Percentiles rank a stretch among this genome's conserved stretches.
Evolutionary conservation across 2,329 filamentous ascomycete genomes (phyloP).

Genomic region (Gnomoniopsis sp.): DNA sequence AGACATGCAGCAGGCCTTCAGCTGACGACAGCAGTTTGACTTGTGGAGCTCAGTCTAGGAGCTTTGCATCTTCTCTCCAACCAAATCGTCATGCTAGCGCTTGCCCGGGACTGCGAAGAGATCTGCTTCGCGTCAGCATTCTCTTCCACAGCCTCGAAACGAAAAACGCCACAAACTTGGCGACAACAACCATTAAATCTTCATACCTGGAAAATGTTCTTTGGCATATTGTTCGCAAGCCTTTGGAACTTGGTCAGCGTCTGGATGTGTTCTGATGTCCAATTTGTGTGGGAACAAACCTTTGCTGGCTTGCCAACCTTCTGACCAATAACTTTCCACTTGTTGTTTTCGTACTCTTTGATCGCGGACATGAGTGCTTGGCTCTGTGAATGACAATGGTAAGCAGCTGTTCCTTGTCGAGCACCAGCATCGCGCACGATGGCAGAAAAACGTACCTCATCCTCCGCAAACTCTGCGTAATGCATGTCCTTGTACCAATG

Average conservation of each 20-base stretch:
- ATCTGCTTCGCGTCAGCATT: conserved; percentile 26
- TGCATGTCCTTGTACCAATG: conserved; percentile 99
- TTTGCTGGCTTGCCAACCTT: conserved; percentile 98
- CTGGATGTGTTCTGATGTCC: conserved; percentile 71
- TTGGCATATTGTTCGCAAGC: conserved; percentile 81
- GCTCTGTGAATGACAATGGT: conserved; percentile 47
- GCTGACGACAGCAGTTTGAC: no score
- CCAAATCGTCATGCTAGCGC: not conserved
- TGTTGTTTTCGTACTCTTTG: conserved; percentile 97
- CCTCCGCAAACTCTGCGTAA: conserved; percentile 96
- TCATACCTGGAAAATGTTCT: conserved; percentile 72
- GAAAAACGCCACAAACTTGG: not conserved
- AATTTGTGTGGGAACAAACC: conserved; percentile 43
- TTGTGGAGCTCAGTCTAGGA: not conserved
- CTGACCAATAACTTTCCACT: conserved; percentile 96
- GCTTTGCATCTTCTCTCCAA: not conserved
- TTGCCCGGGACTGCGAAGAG: conserved; percentile 28
- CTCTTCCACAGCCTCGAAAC: not conserved
- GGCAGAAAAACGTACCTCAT: conserved; percentile 72
- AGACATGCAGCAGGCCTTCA: no score
- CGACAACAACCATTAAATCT: not conserved
- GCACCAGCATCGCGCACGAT: not conserved
- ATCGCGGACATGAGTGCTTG: conserved; percentile 84
- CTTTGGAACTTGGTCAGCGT: conserved; percentile 96
- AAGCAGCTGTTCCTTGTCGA: conserved; percentile 1